Base-by-base conservation (phyloP, 2,329 filamentous ascomycete genomes). In the Curvularia spicifera region DNA sequence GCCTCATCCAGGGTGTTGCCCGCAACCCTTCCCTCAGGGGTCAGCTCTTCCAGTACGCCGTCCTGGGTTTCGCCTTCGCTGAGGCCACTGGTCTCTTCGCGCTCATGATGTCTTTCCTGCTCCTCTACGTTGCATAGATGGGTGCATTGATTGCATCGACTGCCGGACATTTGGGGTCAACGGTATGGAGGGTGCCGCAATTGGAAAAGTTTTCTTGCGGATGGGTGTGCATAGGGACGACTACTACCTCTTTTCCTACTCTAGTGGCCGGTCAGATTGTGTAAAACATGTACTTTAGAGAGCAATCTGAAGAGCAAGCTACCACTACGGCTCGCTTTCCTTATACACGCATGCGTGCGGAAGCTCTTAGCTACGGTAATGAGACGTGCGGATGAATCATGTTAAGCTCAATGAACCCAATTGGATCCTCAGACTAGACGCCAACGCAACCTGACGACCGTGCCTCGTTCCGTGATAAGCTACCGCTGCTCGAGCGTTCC, bases 41-140 rank as follows among this genome's bases (percentile, higher is more conserved):
- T 81, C 92, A 96, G 88, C 91, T 96, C 78, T 96, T 95, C 90
- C 91, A 90, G 73, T 94, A 95, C 84, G 91, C 91, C 87, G 94
- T 95, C 90, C 85, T 95, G 79, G 91, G 91, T 85, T 95, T 95
- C 85, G 91, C 91, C 80, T 95, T 95, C 89, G 91, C 93, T 82
- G 91, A 95, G 82, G 91, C 91, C 84, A 92, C 91, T 75, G 90
- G 89, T 76, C 79, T 84, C 60, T 84, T 84, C 78, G 82, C 82
- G 65, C 79, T 84, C 71, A 82, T 81, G 80, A 79, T 81, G 74
- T 77, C 76, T 56, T 78, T 78, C 75, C 60, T 78, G 61, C 73
- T 77, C 69, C 74, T 77, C 70, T 78, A 77, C 75, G 76, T 77
- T 57, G 73, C 74, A 63, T 77, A 77, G 73, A 76, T 69, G 64